Conservation (phyloP, 768 basidiomycete species). For the Tricholomella constricta region DNA sequence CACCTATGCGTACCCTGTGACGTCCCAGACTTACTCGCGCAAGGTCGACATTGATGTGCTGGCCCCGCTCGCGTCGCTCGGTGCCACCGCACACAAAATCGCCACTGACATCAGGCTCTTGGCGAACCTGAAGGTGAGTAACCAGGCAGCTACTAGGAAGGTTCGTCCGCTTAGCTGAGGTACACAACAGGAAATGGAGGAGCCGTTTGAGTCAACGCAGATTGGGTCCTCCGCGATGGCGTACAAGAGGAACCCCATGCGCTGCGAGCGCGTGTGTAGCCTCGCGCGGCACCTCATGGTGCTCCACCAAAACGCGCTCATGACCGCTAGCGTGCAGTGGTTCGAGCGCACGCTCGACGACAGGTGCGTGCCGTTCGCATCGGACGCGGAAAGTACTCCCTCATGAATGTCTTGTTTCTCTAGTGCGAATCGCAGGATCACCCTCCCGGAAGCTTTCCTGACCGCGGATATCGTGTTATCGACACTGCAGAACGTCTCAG, state of each 20-base stretch:
- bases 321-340: conserved; percentile 96
- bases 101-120: conserved; percentile 93
- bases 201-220: conserved; percentile 98
- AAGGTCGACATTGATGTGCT: conserved; percentile 96
- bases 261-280: conserved; percentile 95
- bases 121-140: conserved; percentile 82
- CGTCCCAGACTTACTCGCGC: conserved; percentile 97
- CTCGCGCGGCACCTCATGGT: conserved; percentile 95
- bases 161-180: too few relatives aligned
- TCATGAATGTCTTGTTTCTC: too few relatives aligned
- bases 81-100: conserved; percentile 97
- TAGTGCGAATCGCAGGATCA: conserved; percentile 95
- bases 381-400: too few relatives aligned
- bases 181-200: conserved; percentile 81
- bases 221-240: conserved; percentile 98
- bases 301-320: conserved; percentile 93
- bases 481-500: conserved; percentile 94
- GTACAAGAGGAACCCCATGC: conserved; percentile 99
- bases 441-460: conserved; percentile 95
- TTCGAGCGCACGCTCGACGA: conserved; percentile 98
- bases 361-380: conserved; percentile 52
- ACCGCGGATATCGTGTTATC: conserved; percentile 96
- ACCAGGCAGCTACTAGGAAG: too few relatives aligned
- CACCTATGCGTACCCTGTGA: conserved; percentile 93
- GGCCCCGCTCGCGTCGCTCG: conserved; percentile 84